Conservation (phyloP, 495 filamentous ascomycete species). For the Staphylotrichum longicolle region DNA sequence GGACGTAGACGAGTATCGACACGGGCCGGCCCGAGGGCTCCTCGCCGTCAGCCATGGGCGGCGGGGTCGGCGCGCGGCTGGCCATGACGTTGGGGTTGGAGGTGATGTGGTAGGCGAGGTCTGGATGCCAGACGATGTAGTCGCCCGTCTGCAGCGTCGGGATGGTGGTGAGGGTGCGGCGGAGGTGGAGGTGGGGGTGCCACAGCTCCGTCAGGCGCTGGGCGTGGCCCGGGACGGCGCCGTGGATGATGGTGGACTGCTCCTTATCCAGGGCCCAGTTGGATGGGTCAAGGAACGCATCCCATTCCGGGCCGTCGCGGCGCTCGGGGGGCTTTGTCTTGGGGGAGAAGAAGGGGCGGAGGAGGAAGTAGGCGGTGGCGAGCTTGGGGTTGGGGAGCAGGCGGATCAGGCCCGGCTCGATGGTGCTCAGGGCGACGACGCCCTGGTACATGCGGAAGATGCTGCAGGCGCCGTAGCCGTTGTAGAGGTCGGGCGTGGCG, state of each 20-base stretch:
- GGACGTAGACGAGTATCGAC: conserved; percentile 67
- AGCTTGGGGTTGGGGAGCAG: conserved; percentile 79
- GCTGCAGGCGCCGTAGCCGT: conserved; percentile 79
- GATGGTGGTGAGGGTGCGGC: conserved; percentile 72
- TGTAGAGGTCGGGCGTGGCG: conserved; percentile 77
- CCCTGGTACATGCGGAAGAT: conserved; percentile 91
- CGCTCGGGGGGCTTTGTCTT: conserved; percentile 43
- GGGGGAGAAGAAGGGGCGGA: conserved; percentile 80
- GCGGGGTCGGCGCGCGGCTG: conserved; percentile 38
- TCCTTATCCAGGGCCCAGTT: conserved; percentile 57
- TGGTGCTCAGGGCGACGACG: conserved; percentile 77
- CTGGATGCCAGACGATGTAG: conserved; percentile 91
- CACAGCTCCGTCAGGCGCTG: conserved; percentile 75
- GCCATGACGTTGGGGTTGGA: conserved; percentile 41
- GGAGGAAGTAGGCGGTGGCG: conserved; percentile 81
- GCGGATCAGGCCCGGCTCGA: conserved; percentile 77
- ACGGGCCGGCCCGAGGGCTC: conserved; percentile 20
- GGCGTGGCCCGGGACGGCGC: conserved; percentile 72
- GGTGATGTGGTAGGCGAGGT: conserved; percentile 55
- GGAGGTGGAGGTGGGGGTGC: conserved; percentile 77
- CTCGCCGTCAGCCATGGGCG: conserved; percentile 17
- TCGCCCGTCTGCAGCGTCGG: conserved; percentile 79
- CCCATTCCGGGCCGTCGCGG: conserved; percentile 39
- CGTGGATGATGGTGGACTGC: conserved; percentile 64
- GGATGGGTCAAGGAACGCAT: conserved; percentile 51